phyloP scores from a whole-genome alignment of 2,329 filamentous ascomycete species.

The Fusarium gaditjirri region DNA sequence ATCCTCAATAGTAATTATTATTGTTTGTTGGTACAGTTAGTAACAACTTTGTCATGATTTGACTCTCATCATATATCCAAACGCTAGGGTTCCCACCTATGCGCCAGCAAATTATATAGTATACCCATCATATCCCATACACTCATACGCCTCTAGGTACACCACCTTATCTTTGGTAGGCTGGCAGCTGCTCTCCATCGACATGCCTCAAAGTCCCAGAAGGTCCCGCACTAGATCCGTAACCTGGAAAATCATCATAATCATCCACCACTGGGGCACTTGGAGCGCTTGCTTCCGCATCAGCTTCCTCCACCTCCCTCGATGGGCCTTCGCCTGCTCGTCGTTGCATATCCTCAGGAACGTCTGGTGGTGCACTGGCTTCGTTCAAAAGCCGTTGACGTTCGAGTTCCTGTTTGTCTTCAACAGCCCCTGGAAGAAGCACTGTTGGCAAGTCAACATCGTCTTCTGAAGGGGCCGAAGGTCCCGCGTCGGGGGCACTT shows the following conservation, averaged over 20 bases:
- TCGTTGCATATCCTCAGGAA: conserved; percentile 63
- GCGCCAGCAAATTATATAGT: conserved; percentile 21
- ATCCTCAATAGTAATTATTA: not conserved
- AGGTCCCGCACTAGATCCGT: conserved; percentile 43
- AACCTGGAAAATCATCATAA: conserved; percentile 60
- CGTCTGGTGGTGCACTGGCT: conserved; percentile 70
- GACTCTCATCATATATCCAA: conserved; percentile 26
- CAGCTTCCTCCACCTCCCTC: conserved; percentile 33
- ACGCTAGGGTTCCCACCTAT: conserved; percentile 22
- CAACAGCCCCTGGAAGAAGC: conserved; percentile 51
- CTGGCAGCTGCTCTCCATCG: conserved; percentile 52
- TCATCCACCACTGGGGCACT: conserved; percentile 69
- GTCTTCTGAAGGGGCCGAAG: conserved; percentile 59
- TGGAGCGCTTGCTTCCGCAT: conserved; percentile 65
- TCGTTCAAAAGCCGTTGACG: conserved; percentile 70
- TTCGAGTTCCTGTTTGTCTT: conserved; percentile 86
- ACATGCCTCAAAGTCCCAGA: conserved; percentile 28
- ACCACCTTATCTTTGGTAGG: conserved; percentile 51
- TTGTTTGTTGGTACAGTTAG: conserved; percentile 12
- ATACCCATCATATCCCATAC: conserved; percentile 18
- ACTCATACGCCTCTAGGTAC: conserved; percentile 4
- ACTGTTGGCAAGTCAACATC: conserved; percentile 50
- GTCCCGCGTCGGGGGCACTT: conserved; percentile 37
- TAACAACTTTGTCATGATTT: conserved; percentile 27
- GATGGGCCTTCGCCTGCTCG: conserved; percentile 47